These are phyloP conservation scores for Scleroderma bovista DNA, from an alignment of 768 basidiomycete species.

Conservation along the genomic window DNA sequence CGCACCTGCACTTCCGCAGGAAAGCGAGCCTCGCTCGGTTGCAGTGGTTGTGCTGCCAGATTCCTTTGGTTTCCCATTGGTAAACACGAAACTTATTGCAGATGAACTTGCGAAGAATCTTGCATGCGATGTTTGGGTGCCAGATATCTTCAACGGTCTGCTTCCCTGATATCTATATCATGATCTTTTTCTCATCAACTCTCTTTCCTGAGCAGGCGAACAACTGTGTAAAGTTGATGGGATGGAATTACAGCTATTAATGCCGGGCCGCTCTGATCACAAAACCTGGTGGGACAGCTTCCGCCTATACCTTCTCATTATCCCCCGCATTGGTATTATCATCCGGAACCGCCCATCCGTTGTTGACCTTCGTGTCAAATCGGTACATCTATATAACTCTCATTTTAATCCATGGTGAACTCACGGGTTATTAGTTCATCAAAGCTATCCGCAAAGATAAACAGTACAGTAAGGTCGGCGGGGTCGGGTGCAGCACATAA, in stretches of 20 bases:
- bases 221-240: conserved; percentile 22
- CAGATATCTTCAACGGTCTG: conserved; percentile 54
- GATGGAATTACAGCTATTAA: conserved; percentile 22
- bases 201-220: conserved; percentile 14
- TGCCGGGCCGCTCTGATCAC: conserved; percentile 27
- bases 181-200: background rate
- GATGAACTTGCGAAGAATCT: conserved; percentile 45
- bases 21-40: background rate
- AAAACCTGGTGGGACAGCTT: conserved; percentile 12
- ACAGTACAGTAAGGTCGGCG: conserved; percentile 36
- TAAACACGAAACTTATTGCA: conserved; percentile 53
- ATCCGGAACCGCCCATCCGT: conserved; percentile 22
- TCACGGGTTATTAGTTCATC: conserved; percentile 28
- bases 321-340: conserved; percentile 18
- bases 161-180: background rate
- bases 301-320: conserved; percentile 10
- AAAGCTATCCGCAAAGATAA: conserved; percentile 32
- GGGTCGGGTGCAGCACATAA: conserved; percentile 31
- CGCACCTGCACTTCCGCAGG: conserved; percentile 17
- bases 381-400: conserved; percentile 13
- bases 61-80: conserved; percentile 47
- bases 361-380: conserved; percentile 19
- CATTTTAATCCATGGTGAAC: background rate
- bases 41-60: conserved; percentile 53
- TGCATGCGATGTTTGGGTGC: conserved; percentile 58